Evolutionary conservation across 2,329 filamentous ascomycete genomes (phyloP), one percentile per base, ranked within the genome.

Genomic region (Colletotrichum acutatum): DNA sequence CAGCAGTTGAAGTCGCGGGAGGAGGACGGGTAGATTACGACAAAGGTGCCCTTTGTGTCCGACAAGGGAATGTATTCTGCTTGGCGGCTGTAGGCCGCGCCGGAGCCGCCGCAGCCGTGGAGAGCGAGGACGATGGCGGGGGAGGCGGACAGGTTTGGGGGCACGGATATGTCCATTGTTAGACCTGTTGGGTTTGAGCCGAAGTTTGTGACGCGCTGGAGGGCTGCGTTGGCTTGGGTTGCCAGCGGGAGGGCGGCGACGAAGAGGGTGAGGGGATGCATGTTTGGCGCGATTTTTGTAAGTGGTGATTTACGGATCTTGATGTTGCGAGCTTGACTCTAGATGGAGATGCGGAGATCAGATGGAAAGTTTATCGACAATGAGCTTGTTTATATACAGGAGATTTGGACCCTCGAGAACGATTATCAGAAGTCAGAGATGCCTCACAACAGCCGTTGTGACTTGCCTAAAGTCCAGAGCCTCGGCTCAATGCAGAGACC

Each of bases 21-120:
- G 46, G 73, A 77, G 53, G 61, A 67, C 2, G 81, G 80, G 61
- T 79, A 82, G 63, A 80, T 79, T 22, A 78, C 59, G 61, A 90
- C 86, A 79, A 86, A 88, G 9, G 30, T 71, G 22, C 85, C 84
- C 60, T 85, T 81, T 22, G 78, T 75, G 56, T 88, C 86, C 3
- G 86, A 84, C 24, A 56, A 54, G 2, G 74, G n/a, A 7, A 68
- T 64, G 26, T 73, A 72, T 19, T 72, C 53, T 9, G 66, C 69
- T n/a, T 69, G 64, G 22, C 63, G 53, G 53, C 60, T 42, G 58
- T 75, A 73, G 30, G 14, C 61, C 16, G 57, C 63, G 16, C 72
- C 74, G 1, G 66, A 70, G 69, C 74, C 74, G 34, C 74, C 74
- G n/a, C 74, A 75, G 42, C 52, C 61, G 60, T 74, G 74, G 24